phyloP scores from a whole-genome alignment of 768 basidiomycete genomes.

The Tricholoma flavovirens region DNA sequence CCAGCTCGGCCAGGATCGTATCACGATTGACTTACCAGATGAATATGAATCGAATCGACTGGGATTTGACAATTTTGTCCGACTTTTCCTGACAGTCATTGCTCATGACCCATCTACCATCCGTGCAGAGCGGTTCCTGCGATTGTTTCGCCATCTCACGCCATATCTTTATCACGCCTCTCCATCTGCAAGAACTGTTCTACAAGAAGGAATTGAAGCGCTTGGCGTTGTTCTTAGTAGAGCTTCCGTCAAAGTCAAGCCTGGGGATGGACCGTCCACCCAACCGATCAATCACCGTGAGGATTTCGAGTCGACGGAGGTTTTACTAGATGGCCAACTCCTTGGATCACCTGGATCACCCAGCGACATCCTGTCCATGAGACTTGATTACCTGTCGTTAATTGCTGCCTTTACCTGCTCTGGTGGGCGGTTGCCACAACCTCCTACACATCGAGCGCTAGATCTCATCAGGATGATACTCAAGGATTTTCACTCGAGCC shows the following conservation, averaged over 20 bases:
- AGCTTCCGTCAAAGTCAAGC: slow-evolving; percentile 38
- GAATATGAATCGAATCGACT: slow-evolving; percentile 56
- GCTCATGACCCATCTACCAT: slow-evolving; percentile 64
- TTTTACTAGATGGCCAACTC: slow-evolving; percentile 27
- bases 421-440: slow-evolving; percentile 42
- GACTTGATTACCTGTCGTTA: slow-evolving; percentile 57
- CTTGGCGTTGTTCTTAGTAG: slow-evolving; percentile 51
- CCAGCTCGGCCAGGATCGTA: slow-evolving; percentile 24
- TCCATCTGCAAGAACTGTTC: slow-evolving; percentile 42
- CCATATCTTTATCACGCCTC: slow-evolving; percentile 57
- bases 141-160: slow-evolving; percentile 49
- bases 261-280: slow-evolving; percentile 25
- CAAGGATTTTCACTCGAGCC: slow-evolving; percentile 39
- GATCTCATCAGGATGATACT: slow-evolving; percentile 54
- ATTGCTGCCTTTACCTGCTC: slow-evolving; percentile 43
- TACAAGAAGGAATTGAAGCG: slow-evolving; percentile 67
- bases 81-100: slow-evolving; percentile 73
- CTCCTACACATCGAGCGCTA: slow-evolving; percentile 39
- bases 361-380: slow-evolving; percentile 53
- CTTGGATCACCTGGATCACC: slow-evolving; percentile 41
- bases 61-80: slow-evolving; percentile 58
- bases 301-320: slow-evolving; percentile 19
- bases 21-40: slow-evolving; percentile 46
- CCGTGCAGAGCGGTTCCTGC: slow-evolving; percentile 67
- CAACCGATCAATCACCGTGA: slow-evolving; percentile 21